A percentile compares a stretch with the other conserved stretches of the same genome.
phyloP scores from a whole-genome alignment of 2,329 filamentous ascomycete genomes.

The Aspergillus sp. region DNA sequence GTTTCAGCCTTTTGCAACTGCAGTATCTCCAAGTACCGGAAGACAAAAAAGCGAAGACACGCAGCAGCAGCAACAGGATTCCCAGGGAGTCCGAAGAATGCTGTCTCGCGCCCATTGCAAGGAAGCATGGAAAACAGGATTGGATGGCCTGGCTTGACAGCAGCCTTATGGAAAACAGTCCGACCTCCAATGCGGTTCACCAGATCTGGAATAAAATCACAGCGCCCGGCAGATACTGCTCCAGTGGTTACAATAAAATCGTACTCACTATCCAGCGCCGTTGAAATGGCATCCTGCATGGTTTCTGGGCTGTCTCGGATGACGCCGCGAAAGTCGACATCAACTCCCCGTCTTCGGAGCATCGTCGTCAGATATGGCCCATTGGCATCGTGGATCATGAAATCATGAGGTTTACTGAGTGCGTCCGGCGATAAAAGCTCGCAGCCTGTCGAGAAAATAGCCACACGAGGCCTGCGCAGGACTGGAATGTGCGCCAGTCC shows the following conservation, averaged over 20 bases:
- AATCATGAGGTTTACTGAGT: background rate
- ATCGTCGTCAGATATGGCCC: constrained; percentile 24
- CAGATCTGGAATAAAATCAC: constrained; percentile 24
- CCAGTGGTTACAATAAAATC: constrained; percentile 31
- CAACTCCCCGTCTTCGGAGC: constrained; percentile 13
- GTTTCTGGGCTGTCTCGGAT: constrained; percentile 17
- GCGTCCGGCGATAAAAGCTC: constrained; percentile 9
- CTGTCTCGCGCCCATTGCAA: background rate
- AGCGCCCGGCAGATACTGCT: constrained; percentile 29
- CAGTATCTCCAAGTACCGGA: constrained; percentile 23
- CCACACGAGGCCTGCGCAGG: constrained; percentile 12
- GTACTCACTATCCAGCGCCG: constrained; percentile 3
- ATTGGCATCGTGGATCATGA: constrained; percentile 21
- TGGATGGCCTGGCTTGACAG: constrained; percentile 31
- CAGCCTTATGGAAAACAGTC: constrained; percentile 27
- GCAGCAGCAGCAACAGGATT: constrained; percentile 29
- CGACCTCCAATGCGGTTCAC: constrained; percentile 21
- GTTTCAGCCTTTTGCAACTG: constrained; percentile 12
- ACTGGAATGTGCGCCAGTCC: constrained; percentile 18
- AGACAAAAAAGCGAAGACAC: constrained; percentile 29
- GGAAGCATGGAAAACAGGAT: constrained; percentile 27
- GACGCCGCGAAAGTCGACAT: constrained; percentile 23
- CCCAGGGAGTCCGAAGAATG: constrained; percentile 30
- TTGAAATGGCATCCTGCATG: constrained; percentile 11
- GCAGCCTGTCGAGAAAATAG: constrained; percentile 21